A percentile compares a stretch with the other conserved stretches of the same genome.
These are phyloP conservation scores for Starmerella vaccinii DNA, from an alignment of 805 yeast genomes.

Conservation along the genomic window DNA sequence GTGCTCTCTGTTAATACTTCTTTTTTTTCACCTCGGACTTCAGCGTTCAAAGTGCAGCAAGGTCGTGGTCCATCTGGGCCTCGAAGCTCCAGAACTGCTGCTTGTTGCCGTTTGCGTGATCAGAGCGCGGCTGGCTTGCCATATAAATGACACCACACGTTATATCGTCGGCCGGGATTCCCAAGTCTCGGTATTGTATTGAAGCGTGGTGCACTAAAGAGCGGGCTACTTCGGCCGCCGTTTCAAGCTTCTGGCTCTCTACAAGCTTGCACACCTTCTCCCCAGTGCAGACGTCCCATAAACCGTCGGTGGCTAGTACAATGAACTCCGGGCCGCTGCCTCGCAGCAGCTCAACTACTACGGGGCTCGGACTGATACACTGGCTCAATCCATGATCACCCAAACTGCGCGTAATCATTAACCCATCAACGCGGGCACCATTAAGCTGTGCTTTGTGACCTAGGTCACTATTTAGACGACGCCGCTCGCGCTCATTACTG, in stretches of 20 bases:
- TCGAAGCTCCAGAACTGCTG: neutral
- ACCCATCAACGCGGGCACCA: conserved; percentile 50
- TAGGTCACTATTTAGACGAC: conserved; percentile 2
- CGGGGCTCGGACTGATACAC: conserved; percentile 50
- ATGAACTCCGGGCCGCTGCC: conserved; percentile 50
- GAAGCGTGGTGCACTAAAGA: conserved; percentile 15
- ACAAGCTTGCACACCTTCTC: conserved; percentile 50
- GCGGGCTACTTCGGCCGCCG: conserved; percentile 14
- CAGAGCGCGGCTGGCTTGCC: too few species aligned
- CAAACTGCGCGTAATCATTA: conserved; percentile 72
- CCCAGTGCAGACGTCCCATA: conserved; percentile 78
- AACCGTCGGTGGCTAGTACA: conserved; percentile 78
- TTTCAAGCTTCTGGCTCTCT: conserved; percentile 34
- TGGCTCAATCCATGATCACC: conserved; percentile 74
- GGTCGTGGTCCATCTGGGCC: neutral
- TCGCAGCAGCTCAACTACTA: conserved; percentile 59
- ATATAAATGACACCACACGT: conserved; percentile 20
- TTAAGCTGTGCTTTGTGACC: neutral
- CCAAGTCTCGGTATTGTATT: conserved; percentile 4
- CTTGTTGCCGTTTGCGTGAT: too few species aligned
- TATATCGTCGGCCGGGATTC: conserved; percentile 20
- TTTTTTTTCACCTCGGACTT: too few species aligned
- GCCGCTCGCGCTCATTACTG: conserved; percentile 5
- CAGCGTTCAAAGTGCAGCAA: neutral
- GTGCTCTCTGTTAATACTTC: too few species aligned